These are phyloP conservation scores for Lepraria neglecta DNA, from an alignment of 495 filamentous ascomycete species.

Conservation along the genomic window DNA sequence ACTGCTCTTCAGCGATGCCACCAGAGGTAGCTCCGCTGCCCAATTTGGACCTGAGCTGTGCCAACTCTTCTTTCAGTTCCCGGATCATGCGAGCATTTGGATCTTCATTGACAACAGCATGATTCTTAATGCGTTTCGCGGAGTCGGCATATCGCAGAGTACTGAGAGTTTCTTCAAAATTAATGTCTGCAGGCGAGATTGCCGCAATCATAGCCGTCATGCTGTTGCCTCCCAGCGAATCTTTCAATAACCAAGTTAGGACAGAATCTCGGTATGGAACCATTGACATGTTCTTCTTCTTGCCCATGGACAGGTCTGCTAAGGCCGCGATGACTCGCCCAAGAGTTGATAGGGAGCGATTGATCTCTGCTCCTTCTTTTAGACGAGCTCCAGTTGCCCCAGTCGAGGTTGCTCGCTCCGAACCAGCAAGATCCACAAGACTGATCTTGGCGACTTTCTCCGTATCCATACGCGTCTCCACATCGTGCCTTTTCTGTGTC, in stretches of 20 bases:
- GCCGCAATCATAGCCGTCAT: constrained; percentile 99
- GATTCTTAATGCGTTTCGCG: constrained; percentile 99
- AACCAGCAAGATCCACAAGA: constrained; percentile 95
- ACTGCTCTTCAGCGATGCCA: constrained; percentile 62
- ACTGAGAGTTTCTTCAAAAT: constrained; percentile 95
- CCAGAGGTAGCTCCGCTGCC: constrained; percentile 54
- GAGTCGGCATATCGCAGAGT: constrained; percentile 96
- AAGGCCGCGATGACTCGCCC: constrained; percentile 97
- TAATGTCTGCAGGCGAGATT: constrained; percentile 97
- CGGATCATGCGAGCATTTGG: constrained; percentile 98
- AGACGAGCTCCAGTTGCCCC: constrained; percentile 91
- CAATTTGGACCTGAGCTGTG: constrained; percentile 79
- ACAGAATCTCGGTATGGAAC: constrained; percentile 97
- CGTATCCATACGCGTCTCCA: constrained; percentile 89
- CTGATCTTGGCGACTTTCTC: constrained; percentile 98
- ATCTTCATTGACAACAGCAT: constrained; percentile 98
- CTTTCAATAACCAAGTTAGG: constrained; percentile 94
- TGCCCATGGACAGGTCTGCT: constrained; percentile 81
- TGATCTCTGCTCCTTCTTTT: constrained; percentile 99
- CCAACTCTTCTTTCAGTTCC: constrained; percentile 92
- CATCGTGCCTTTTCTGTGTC: constrained; percentile 87
- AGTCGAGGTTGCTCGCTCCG: constrained; percentile 91
- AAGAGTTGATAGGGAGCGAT: constrained; percentile 89
- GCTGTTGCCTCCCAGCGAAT: constrained; percentile 96
- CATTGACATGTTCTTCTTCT: constrained; percentile 75